These are phyloP conservation scores for Apostasia ramifera DNA, from an alignment of 106 monocot genomes.

Conservation along the genomic window DNA sequence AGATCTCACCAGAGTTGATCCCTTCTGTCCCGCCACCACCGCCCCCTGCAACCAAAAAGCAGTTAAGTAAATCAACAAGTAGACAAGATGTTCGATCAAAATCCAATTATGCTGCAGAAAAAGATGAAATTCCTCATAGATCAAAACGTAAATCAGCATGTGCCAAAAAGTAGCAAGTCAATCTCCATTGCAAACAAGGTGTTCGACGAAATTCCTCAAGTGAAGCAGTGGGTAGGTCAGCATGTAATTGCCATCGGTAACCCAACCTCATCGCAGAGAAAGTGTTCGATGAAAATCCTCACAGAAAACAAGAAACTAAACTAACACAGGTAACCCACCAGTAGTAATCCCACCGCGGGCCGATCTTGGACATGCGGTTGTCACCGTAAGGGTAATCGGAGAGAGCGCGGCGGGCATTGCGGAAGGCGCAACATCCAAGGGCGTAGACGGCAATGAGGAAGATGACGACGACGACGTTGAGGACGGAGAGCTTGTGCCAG, in stretches of 20 bases:
- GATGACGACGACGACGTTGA: constrained; percentile 62
- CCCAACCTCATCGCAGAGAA: not conserved
- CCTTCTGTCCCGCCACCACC: constrained; percentile 1
- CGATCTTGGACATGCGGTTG: constrained; percentile 63
- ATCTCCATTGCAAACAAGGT: not conserved
- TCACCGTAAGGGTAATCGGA: constrained; percentile 51
- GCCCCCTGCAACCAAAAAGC: constrained; percentile 1
- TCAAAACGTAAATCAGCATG: not conserved
- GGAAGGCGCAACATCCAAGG: constrained; percentile 81
- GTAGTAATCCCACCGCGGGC: constrained; percentile 76
- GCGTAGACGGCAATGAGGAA: constrained; percentile 70
- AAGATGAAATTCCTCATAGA: too few relatives aligned
- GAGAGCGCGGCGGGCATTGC: constrained; percentile 47
- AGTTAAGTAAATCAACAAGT: not conserved
- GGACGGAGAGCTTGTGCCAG: constrained; percentile 84
- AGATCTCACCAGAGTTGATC: not conserved
- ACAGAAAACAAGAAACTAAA: too few relatives aligned
- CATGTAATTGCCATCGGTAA: too few relatives aligned
- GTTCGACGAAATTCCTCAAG: too few relatives aligned
- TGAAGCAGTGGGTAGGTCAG: too few relatives aligned
- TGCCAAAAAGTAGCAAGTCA: too few relatives aligned
- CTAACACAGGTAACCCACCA: constrained; percentile 19
- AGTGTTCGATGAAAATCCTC: too few relatives aligned
- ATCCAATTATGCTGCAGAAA: too few relatives aligned
- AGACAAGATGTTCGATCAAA: not conserved